These are phyloP conservation scores for Fraxinus pennsylvanica DNA, from an alignment of 257 asterid species.

Conservation along the genomic window DNA sequence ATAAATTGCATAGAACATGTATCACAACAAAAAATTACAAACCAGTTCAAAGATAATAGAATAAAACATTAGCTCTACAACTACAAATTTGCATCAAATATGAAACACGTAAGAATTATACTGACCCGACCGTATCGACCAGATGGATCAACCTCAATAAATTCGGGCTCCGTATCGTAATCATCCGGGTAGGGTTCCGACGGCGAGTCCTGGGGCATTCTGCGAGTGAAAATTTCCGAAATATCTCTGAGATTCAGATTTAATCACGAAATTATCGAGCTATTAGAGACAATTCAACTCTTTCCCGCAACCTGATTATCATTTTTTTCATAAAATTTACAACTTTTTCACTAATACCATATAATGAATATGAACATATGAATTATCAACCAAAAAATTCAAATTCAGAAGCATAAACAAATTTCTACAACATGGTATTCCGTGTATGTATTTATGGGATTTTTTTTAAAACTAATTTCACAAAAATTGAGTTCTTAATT, in stretches of 20 bases:
- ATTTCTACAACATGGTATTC: neutral
- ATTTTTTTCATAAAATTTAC: neutral
- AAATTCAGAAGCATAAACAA: neutral
- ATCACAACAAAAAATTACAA: slow-evolving; percentile 2
- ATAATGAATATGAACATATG: neutral
- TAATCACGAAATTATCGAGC: slow-evolving; percentile 10
- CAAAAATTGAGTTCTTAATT: neutral
- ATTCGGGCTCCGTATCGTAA: slow-evolving; percentile 71
- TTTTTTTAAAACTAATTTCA: neutral
- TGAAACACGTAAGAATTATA: slow-evolving; percentile 21
- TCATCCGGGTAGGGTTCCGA: slow-evolving; percentile 73
- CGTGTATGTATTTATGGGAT: slow-evolving; percentile 21
- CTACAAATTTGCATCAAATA: slow-evolving; percentile 5
- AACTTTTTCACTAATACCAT: neutral
- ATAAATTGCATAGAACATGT: slow-evolving; percentile 16
- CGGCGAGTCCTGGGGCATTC: slow-evolving; percentile 63
- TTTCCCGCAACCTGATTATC: neutral
- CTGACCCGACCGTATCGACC: slow-evolving; percentile 93
- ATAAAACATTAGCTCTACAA: slow-evolving; percentile 19
- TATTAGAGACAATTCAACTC: slow-evolving; percentile 20
- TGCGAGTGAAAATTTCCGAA: slow-evolving; percentile 27
- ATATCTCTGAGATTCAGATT: slow-evolving; percentile 37
- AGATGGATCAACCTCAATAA: slow-evolving; percentile 81
- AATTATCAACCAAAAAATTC: neutral
- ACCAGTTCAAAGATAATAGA: slow-evolving; percentile 6